Evolutionary conservation across 805 yeast species (phyloP), one percentile per base, ranked within the genome.

Genomic region (Yarrowia sp.): DNA sequence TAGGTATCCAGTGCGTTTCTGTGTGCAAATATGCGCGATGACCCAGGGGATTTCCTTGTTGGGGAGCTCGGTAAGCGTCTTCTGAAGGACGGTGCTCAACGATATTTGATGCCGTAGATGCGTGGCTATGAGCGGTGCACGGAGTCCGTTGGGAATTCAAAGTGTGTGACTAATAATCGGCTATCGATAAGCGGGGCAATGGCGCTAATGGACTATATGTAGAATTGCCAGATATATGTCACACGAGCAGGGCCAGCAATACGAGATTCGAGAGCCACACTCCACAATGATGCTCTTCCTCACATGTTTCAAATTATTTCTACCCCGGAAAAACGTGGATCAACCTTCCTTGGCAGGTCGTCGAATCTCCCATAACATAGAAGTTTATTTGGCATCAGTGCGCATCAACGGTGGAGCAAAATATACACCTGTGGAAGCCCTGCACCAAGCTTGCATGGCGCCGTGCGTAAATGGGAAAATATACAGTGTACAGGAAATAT

Each of bases 281-380:
- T 24, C 30, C 30, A 24, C 30, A 24, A 24, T 24, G 30, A 24
- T 7, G 9, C 13, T 12, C 50, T 24, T 13, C n/a, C 8, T 47
- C 10, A 13, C 13, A 34, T 47, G 38, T 52, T 36, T 38, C 34
- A 34, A 6, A 17, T 24, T 24, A 17, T 38, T 8, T 52, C 14
- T 52, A 52, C 58, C 43, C 58, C 58, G 58, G 58, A 52, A 52
- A 52, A 52, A 52, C 56, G 42, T 36, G 58, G 58, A 52, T 52
- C 58, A 52, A 12, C 33, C 19, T 52, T 30, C 34, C 58, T 52
- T 52, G 58, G 58, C 33, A 43, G 33, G 58, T n/a, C 38, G 24
- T 19, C 8, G 17, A 46, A 15, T 50, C 9, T 33, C 19, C 14
- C 55, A 33, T 49, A n/a, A 49, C 10, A 49, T 49, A 17, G 24